Evolutionary conservation across 805 yeast genomes (phyloP).

Genomic region (Schwanniomyces occidentalis): DNA sequence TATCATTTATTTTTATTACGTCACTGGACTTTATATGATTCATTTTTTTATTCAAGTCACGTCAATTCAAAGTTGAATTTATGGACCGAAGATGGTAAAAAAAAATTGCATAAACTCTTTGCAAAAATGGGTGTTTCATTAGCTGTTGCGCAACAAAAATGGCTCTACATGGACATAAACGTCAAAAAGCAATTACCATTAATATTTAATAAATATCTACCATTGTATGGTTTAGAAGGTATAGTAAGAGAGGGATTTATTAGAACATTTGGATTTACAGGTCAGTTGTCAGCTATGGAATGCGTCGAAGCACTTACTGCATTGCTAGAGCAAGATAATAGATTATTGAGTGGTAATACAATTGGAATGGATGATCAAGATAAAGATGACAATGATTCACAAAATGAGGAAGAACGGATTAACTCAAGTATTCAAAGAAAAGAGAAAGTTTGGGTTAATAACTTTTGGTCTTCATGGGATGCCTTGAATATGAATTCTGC

Average conservation of each 20-base stretch:
- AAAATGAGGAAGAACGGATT: conserved; percentile 22
- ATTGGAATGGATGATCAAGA: conserved; percentile 21
- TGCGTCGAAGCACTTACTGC: conserved; percentile 89
- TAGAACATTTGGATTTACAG: conserved; percentile 83
- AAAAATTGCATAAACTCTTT: conserved; percentile 82
- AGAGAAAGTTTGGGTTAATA: conserved; percentile 71
- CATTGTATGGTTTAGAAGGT: conserved; percentile 78
- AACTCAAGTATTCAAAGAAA: conserved; percentile 35
- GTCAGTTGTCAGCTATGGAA: conserved; percentile 88
- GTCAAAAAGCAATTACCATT: conserved; percentile 71
- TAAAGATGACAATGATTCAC: conserved; percentile 12
- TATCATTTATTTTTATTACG: conserved; percentile 82
- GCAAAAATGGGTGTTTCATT: conserved; percentile 96
- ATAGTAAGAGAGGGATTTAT: conserved; percentile 84
- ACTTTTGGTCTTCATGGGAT: conserved; percentile 65
- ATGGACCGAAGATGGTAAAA: conserved; percentile 92
- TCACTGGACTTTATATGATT: conserved; percentile 91
- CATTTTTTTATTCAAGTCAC: conserved; percentile 87
- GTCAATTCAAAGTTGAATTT: conserved; percentile 83
- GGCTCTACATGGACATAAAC: conserved; percentile 85
- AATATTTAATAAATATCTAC: conserved; percentile 69
- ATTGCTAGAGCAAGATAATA: conserved; percentile 65
- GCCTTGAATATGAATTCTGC: conserved; percentile 41
- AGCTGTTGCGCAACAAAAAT: conserved; percentile 83
- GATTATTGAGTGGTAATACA: conserved; percentile 18